A percentile compares a stretch with the other conserved stretches of the same genome.
phyloP scores from a whole-genome alignment of 164 flowering plant species.

The Berberis thunbergii region DNA sequence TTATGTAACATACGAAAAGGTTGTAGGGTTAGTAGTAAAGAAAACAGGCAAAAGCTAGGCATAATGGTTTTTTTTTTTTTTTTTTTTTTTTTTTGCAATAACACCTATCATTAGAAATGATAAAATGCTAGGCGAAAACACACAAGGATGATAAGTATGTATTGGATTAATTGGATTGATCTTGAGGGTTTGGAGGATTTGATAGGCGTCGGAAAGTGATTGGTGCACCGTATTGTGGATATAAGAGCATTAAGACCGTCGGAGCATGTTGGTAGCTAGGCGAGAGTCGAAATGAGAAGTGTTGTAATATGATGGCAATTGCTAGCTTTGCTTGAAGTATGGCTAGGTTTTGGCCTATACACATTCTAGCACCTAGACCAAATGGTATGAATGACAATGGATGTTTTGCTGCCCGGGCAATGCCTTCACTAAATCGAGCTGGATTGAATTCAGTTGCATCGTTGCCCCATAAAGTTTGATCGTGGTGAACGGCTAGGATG shows the following conservation, averaged over 20 bases:
- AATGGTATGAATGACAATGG: conserved; percentile 90
- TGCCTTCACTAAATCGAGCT: conserved; percentile 62
- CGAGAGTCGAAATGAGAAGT: conserved; percentile 53
- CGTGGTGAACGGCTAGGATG: conserved; percentile 92
- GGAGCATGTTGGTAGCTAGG: conserved; percentile 83
- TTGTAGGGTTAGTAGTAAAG: too few relatives aligned
- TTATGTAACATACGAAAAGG: too few relatives aligned
- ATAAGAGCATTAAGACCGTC: conserved; percentile 70
- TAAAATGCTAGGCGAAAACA: conserved; percentile 1
- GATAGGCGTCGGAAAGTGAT: conserved; percentile 36
- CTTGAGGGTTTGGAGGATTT: conserved; percentile 6
- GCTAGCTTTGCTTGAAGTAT: conserved; percentile 65
- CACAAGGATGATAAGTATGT: neutral
- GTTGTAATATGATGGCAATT: conserved; percentile 53
- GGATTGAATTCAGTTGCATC: conserved; percentile 89
- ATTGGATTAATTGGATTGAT: conserved; percentile 5
- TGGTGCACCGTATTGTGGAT: conserved; percentile 92
- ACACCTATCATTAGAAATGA: neutral
- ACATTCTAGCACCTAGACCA: conserved; percentile 76
- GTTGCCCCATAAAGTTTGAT: conserved; percentile 69
- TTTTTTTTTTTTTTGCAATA: too few relatives aligned
- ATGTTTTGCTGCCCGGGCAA: conserved; percentile 71
- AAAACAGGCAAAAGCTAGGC: neutral
- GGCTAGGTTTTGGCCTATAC: conserved; percentile 89
- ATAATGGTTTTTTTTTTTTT: conserved; percentile 7